Percentiles rank a stretch among this genome's conserved stretches.
Evolutionary conservation across 2,329 filamentous ascomycete species (phyloP).

Genomic region (Xylaria sp.): DNA sequence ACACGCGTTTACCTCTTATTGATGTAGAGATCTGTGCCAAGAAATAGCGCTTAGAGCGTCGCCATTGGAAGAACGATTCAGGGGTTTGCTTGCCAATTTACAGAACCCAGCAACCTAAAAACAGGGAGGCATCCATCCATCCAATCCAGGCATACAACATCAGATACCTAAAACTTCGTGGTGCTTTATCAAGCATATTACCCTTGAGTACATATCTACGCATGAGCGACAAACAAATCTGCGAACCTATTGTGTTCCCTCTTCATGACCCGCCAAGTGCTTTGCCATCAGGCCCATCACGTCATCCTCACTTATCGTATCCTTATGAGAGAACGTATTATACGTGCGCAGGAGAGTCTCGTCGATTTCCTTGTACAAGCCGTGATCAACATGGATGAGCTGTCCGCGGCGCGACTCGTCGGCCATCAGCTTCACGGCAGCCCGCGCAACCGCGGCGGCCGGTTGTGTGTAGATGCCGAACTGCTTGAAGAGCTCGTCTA

Average conservation of each 20-base stretch:
- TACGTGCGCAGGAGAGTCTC: conserved; percentile 54
- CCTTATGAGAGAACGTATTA: conserved; percentile 47
- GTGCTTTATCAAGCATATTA: no score
- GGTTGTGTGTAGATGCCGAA: conserved; percentile 57
- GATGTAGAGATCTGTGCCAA: no score
- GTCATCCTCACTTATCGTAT: conserved; percentile 53
- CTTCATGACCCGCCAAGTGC: not conserved
- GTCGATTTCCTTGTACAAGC: conserved; percentile 65
- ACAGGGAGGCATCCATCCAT: no score
- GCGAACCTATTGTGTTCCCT: not conserved
- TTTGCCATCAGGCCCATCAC: conserved; percentile 43
- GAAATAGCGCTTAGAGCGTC: not conserved
- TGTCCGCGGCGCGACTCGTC: conserved; percentile 61
- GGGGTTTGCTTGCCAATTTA: not conserved
- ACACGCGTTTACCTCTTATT: not conserved
- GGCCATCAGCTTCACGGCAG: conserved; percentile 61
- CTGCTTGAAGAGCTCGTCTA: conserved; percentile 50
- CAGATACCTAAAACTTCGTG: no score
- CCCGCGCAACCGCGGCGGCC: conserved; percentile 59
- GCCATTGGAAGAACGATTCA: not conserved
- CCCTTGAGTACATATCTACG: no score
- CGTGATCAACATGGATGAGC: conserved; percentile 61
- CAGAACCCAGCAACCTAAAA: not conserved
- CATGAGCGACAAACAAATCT: not conserved
- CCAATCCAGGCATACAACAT: no score